A percentile compares a stretch with the other conserved stretches of the same genome.
These are phyloP conservation scores for Quercus lobata DNA, from an alignment of 331 rosid genomes.

Conservation along the genomic window DNA sequence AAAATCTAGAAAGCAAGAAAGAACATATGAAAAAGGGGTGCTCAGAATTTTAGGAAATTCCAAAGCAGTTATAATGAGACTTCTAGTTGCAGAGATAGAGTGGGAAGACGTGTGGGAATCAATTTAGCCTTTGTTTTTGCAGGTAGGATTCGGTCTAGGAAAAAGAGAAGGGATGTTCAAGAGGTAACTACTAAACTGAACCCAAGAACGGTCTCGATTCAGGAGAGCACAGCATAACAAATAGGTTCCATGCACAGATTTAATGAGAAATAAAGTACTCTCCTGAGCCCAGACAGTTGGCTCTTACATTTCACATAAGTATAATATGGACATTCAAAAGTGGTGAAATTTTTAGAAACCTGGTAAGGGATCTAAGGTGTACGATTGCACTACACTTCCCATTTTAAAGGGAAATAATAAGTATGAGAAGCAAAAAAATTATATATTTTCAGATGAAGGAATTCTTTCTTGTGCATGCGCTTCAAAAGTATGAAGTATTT, in stretches of 20 bases:
- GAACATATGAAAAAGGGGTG: not conserved
- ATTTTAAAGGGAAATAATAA: too few species aligned
- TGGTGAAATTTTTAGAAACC: too few species aligned
- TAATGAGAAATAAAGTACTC: not conserved
- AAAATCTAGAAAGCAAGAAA: conserved; percentile 1
- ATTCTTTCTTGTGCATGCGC: too few species aligned
- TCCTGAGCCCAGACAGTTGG: not conserved
- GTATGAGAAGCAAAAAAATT: too few species aligned
- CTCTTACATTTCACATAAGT: too few species aligned
- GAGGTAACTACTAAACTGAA: not conserved
- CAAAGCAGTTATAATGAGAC: not conserved
- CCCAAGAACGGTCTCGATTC: not conserved
- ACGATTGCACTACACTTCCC: not conserved
- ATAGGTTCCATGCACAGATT: not conserved
- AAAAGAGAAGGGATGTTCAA: not conserved
- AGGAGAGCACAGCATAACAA: not conserved
- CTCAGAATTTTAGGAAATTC: not conserved
- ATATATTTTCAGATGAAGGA: too few species aligned
- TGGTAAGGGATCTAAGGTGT: not conserved
- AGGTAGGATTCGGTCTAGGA: not conserved
- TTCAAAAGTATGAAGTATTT: too few species aligned
- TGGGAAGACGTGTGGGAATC: not conserved
- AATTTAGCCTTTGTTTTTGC: not conserved
- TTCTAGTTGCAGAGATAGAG: not conserved
- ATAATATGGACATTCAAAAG: too few species aligned